Evolutionary conservation across 2,329 filamentous ascomycete species (phyloP).

Genomic region (Knufia petricola): DNA sequence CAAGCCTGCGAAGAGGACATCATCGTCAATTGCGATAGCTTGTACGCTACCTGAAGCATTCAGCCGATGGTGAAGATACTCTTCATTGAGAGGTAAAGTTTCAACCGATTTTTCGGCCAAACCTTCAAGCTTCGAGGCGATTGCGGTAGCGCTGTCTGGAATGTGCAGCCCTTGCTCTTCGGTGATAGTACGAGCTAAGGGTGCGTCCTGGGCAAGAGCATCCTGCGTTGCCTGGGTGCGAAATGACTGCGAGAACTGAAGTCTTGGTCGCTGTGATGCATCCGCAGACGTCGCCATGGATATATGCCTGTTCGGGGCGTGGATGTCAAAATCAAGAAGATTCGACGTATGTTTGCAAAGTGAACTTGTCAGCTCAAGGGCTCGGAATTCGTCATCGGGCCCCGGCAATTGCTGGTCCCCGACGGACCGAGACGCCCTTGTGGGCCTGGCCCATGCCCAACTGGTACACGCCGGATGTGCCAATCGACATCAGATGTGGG

Average conservation of each 20-base stretch:
- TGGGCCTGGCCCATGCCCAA: neutral
- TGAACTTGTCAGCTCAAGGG: neutral
- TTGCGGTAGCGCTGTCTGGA: neutral
- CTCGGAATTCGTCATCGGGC: neutral
- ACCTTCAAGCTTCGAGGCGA: neutral
- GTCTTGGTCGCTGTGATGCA: slow-evolving; percentile 2
- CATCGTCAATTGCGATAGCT: slow-evolving; percentile 67
- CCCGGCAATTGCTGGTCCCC: neutral
- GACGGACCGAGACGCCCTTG: slow-evolving; percentile 1
- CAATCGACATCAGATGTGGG: too few species aligned
- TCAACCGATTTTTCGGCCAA: neutral
- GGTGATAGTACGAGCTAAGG: neutral
- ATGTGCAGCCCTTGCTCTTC: neutral
- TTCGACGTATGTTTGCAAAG: neutral
- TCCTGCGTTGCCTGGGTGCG: slow-evolving; percentile 4
- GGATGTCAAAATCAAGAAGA: neutral
- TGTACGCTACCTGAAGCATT: slow-evolving; percentile 39
- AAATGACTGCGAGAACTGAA: slow-evolving; percentile 8
- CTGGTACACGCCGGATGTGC: too few species aligned
- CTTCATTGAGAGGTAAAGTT: neutral
- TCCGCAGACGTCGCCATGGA: slow-evolving; percentile 6
- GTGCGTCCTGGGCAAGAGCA: neutral
- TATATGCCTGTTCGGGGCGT: neutral
- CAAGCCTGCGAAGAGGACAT: slow-evolving; percentile 81
- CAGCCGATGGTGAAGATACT: slow-evolving; percentile 16